These are phyloP conservation scores for Diaporthe caulivora DNA, from an alignment of 2,329 filamentous ascomycete species.

Conservation along the genomic window DNA sequence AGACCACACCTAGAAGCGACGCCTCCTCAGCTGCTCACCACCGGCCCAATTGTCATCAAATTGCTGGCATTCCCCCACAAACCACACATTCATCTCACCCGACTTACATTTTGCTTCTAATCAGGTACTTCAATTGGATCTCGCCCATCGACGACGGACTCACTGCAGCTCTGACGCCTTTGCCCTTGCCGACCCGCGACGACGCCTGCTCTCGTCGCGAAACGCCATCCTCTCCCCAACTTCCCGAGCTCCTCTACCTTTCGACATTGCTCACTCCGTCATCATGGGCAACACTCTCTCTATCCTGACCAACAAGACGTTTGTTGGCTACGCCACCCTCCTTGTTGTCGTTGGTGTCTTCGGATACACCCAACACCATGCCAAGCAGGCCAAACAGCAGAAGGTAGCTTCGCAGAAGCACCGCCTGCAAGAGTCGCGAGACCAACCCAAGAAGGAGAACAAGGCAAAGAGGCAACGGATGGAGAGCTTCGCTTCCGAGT, in stretches of 20 bases:
- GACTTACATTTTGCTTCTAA: background rate
- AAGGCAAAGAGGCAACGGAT: conserved; percentile 56
- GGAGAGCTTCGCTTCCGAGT: conserved; percentile 53
- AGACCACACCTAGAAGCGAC: background rate
- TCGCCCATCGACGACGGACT: background rate
- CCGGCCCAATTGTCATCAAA: background rate
- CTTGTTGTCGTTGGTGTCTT: conserved; percentile 44
- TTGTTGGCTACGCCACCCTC: conserved; percentile 50
- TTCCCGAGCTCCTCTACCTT: background rate
- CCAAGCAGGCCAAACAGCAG: conserved; percentile 44
- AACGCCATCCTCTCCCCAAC: conserved; percentile 2
- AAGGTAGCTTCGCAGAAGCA: conserved; percentile 45
- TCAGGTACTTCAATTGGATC: conserved; percentile 17
- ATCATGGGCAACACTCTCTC: conserved; percentile 53
- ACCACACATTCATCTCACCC: background rate
- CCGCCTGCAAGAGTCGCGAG: conserved; percentile 47
- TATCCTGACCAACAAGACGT: conserved; percentile 42
- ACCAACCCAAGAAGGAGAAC: conserved; percentile 52
- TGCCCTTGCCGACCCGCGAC: background rate
- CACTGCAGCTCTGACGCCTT: conserved; percentile 1
- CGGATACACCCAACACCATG: conserved; percentile 41
- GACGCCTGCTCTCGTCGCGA: conserved; percentile 1
- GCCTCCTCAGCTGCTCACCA: conserved; percentile 1
- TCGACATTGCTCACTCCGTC: conserved; percentile 11
- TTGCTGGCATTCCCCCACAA: conserved; percentile 21